These are phyloP conservation scores for Backusella australiensis DNA, from an alignment of 192 early-diverging fungal genomes.

Conservation along the genomic window DNA sequence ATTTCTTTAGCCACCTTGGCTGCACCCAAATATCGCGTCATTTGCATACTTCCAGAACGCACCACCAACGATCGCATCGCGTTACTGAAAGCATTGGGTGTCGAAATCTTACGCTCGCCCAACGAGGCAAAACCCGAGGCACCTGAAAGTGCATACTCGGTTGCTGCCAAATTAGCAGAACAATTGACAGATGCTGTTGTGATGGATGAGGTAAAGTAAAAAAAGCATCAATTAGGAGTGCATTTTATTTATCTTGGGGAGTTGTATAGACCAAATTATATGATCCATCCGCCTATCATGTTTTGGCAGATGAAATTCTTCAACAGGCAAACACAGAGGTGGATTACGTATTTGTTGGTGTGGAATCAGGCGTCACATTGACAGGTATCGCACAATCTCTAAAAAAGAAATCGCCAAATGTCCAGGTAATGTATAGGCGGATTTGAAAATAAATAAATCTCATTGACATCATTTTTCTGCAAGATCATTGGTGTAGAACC, in stretches of 20 bases:
- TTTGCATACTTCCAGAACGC: conserved; percentile 67
- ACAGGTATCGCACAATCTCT: conserved; percentile 59
- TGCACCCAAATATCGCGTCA: conserved; percentile 43
- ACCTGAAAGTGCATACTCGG: conserved; percentile 61
- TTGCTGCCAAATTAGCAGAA: conserved; percentile 53
- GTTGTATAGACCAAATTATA: background rate
- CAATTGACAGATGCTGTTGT: conserved; percentile 52
- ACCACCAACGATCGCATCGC: conserved; percentile 67
- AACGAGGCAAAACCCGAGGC: conserved; percentile 64
- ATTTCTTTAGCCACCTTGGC: conserved; percentile 63
- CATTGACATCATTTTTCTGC: background rate
- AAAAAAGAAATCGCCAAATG: conserved; percentile 46
- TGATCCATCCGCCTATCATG: conserved; percentile 35
- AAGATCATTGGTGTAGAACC: conserved; percentile 73
- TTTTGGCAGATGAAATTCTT: conserved; percentile 62
- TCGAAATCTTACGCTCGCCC: conserved; percentile 69
- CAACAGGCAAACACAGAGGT: conserved; percentile 50
- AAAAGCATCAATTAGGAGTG: no score
- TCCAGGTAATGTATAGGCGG: conserved; percentile 35
- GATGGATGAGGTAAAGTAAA: conserved; percentile 56
- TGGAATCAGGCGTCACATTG: conserved; percentile 63
- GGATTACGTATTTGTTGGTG: conserved; percentile 66
- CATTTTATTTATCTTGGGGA: background rate
- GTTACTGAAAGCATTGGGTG: conserved; percentile 62
- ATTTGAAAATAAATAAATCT: background rate